Evolutionary conservation across 805 yeast species (phyloP).

Genomic region (Suhomyces pyralidae): DNA sequence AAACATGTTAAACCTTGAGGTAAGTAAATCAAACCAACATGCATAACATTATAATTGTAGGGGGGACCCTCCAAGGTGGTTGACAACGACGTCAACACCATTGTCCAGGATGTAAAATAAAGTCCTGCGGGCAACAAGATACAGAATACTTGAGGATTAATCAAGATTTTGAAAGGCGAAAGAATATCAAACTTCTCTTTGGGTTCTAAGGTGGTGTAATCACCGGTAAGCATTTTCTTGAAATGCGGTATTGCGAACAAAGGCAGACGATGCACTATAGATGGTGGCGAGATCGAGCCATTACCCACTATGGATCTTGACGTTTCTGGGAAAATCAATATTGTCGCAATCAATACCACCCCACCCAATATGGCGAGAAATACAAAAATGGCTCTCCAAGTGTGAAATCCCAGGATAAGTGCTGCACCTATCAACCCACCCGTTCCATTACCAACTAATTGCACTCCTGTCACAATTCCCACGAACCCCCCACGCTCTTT

Average conservation of each 20-base stretch:
- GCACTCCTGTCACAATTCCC: constrained; percentile 63
- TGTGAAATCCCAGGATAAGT: constrained; percentile 21
- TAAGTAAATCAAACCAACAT: constrained; percentile 69
- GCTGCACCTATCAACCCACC: constrained; percentile 71
- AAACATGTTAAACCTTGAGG: constrained; percentile 72
- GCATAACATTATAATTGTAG: constrained; percentile 52
- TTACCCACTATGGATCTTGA: constrained; percentile 71
- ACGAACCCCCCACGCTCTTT: constrained; percentile 68
- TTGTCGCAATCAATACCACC: constrained; percentile 25
- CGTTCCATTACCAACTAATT: constrained; percentile 70
- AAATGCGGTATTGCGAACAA: constrained; percentile 25
- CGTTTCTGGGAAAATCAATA: constrained; percentile 65
- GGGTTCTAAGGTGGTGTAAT: constrained; percentile 7
- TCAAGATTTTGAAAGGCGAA: constrained; percentile 42
- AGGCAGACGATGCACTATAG: constrained; percentile 42
- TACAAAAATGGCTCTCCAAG: constrained; percentile 80
- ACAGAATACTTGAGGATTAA: constrained; percentile 42
- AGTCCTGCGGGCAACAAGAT: constrained; percentile 58
- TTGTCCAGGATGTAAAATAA: constrained; percentile 67
- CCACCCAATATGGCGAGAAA: constrained; percentile 68
- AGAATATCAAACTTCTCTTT: constrained; percentile 6
- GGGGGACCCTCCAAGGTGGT: constrained; percentile 45
- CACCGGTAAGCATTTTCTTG: constrained; percentile 8
- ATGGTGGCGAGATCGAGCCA: constrained; percentile 59
- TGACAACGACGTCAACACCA: constrained; percentile 63